Base-by-base conservation (phyloP, 2,329 filamentous ascomycete species). In the Myriosclerotinia curreyana region DNA sequence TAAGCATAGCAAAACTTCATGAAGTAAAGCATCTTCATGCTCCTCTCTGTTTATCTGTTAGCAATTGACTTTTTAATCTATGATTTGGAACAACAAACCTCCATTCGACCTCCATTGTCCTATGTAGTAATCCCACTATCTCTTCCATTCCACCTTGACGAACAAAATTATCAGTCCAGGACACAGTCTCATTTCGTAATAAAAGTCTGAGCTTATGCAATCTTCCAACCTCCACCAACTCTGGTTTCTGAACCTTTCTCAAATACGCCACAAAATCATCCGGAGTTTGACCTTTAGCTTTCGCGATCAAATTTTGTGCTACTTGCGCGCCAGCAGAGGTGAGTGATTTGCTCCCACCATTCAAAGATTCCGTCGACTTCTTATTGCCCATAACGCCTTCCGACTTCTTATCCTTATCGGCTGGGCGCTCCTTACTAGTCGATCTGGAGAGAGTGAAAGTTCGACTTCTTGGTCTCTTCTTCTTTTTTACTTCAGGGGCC, bases 41-140 rank as follows among this genome's bases (percentile, higher is more conserved):
- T 98, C 95, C 81, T 97, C 95, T 73, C 91, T 92, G 67, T 74
- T 65, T 72, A 69, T 53, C 56, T 66, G 63, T 69, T 66, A 66
- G 67, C 40, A 5, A 46, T 36, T 2, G 14, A 12, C 28, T 36
- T 76, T 84, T 76, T 76, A 90, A 58, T 51, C 42, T 7, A 56
- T 25, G 11, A 42, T 8, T 4, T 36, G 5, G n/a, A 56, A 8
- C 5, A 20, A 78, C 86, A 75, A 77, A 92, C 90, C 93, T 91
- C 94, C 95, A 99, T 76, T 98, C 95, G 42, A 99, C 88, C 60
- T 89, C 89, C 84, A 97, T 92, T 71, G 94, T 96, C n/a, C 94
- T 86, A 76, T 96, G 89, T 55, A 98, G 81, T 62, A 98, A 79
- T 48, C 85, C 86, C 44, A 97, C 89, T 67, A 98, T 90, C 76